These are phyloP conservation scores for Harringtonia aguacate DNA, from an alignment of 2,329 filamentous ascomycete genomes.

Conservation along the genomic window DNA sequence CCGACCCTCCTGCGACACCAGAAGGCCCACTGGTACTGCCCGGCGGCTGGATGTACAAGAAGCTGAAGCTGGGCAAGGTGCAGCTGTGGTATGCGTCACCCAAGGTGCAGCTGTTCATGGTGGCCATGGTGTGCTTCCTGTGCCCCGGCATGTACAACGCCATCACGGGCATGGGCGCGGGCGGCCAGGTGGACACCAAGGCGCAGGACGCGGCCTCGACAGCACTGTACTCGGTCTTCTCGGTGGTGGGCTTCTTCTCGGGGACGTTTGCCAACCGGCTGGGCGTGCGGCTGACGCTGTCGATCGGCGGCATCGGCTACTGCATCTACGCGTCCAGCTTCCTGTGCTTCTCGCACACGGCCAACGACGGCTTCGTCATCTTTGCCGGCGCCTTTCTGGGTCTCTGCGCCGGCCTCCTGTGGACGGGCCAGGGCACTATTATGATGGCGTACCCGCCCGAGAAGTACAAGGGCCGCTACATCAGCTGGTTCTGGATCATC, in stretches of 20 bases:
- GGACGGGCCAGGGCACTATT: slow-evolving; percentile 73
- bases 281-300: slow-evolving; percentile 56
- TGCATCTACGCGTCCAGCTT: slow-evolving; percentile 63
- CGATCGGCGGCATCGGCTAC: slow-evolving; percentile 67
- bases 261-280: slow-evolving; percentile 69
- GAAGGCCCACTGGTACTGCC: slow-evolving; percentile 23
- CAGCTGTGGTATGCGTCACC: slow-evolving; percentile 66
- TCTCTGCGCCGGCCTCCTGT: slow-evolving; percentile 68
- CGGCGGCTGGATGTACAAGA: slow-evolving; percentile 57
- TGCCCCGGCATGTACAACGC: slow-evolving; percentile 25
- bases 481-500: slow-evolving; percentile 88
- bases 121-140: slow-evolving; percentile 52
- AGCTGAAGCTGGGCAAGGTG: slow-evolving; percentile 39
- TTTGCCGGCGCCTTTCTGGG: slow-evolving; percentile 69
- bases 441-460: slow-evolving; percentile 88
- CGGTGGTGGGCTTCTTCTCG: slow-evolving; percentile 57
- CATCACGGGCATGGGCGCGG: slow-evolving; percentile 15
- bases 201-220: slow-evolving; percentile 22
- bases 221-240: slow-evolving; percentile 38
- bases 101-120: slow-evolving; percentile 59
- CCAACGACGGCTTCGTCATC: slow-evolving; percentile 59
- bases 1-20: too few species aligned
- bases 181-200: slow-evolving; percentile 14
- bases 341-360: slow-evolving; percentile 57
- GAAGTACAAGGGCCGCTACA: slow-evolving; percentile 73